phyloP scores from a whole-genome alignment of 805 yeast genomes.

The Hagleromyces aurorensis region DNA sequence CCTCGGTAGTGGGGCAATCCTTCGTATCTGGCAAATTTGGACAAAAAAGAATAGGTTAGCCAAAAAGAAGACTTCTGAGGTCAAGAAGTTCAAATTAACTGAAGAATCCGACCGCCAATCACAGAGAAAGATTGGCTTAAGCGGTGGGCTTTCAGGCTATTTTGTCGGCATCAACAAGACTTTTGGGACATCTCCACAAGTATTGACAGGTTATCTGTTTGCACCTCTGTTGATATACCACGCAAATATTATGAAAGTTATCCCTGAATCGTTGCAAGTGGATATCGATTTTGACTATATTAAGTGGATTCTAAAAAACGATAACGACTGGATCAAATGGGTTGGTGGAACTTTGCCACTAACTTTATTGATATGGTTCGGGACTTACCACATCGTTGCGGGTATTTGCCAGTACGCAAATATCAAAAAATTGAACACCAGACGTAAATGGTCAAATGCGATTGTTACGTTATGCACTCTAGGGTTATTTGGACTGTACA shows the following conservation, averaged over 20 bases:
- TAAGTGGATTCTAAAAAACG: slow-evolving; percentile 20
- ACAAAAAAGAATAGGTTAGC: slow-evolving; percentile 1
- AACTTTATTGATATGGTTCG: slow-evolving; percentile 14
- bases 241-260: slow-evolving; percentile 14
- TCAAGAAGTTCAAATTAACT: slow-evolving; percentile 6
- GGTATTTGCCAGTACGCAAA: slow-evolving; percentile 19
- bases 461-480: slow-evolving; percentile 8
- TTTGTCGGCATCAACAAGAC: slow-evolving; percentile 17
- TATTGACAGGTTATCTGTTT: slow-evolving; percentile 17
- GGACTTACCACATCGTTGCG: slow-evolving; percentile 20
- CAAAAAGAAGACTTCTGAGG: slow-evolving; percentile 3
- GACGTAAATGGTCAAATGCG: slow-evolving; percentile 16
- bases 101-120: slow-evolving; percentile 12
- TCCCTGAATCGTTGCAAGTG: slow-evolving; percentile 10
- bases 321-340: slow-evolving; percentile 13
- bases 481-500: slow-evolving; percentile 16
- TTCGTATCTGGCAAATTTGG: slow-evolving; percentile 11
- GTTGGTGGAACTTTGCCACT: slow-evolving; percentile 19
- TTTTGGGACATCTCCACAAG: slow-evolving; percentile 17
- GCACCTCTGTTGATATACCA: slow-evolving; percentile 18
- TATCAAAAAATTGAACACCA: slow-evolving; percentile 11
- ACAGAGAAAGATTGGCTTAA: slow-evolving; percentile 18
- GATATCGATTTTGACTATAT: slow-evolving; percentile 17
- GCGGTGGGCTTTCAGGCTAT: slow-evolving; percentile 23
- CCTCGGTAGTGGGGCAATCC: slow-evolving; percentile 11